Percentiles rank a stretch among this genome's conserved stretches.
Conservation (phyloP, 805 yeast species). For the Yarrowia hollandica region DNA sequence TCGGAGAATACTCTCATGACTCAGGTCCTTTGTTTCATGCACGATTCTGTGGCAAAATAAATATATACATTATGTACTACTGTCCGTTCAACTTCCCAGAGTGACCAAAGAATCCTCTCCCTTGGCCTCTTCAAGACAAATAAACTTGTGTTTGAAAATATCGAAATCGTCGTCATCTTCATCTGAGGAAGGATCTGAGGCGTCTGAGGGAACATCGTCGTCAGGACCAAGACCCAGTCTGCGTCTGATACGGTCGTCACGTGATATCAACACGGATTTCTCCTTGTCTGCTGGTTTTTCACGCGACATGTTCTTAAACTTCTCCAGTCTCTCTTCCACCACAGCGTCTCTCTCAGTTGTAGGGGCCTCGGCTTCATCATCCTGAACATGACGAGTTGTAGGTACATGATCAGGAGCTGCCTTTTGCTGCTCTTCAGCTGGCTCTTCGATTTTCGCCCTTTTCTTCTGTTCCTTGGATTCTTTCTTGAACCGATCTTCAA, state of each 20-base stretch:
- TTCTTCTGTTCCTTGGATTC: not conserved
- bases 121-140: slow-evolving; percentile 11
- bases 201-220: slow-evolving; percentile 17
- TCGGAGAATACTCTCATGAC: too few relatives aligned
- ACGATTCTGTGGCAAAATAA: too few relatives aligned
- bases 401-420: not conserved
- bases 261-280: not conserved
- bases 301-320: not conserved
- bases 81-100: slow-evolving; percentile 1
- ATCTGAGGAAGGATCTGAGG: slow-evolving; percentile 2
- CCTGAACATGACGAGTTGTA: not conserved
- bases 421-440: too few relatives aligned
- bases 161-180: slow-evolving; percentile 19
- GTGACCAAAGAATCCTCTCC: slow-evolving; percentile 20
- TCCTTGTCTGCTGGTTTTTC: not conserved
- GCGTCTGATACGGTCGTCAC: not conserved
- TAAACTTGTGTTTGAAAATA: slow-evolving; percentile 12
- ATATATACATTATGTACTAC: not conserved
- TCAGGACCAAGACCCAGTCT: not conserved
- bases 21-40: too few relatives aligned
- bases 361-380: not conserved
- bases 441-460: not conserved
- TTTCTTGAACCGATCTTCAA: not conserved
- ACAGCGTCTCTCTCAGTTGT: not conserved
- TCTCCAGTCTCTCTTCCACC: not conserved